These are phyloP conservation scores for Podospora comata DNA, from an alignment of 495 filamentous ascomycete species.

Conservation along the genomic window DNA sequence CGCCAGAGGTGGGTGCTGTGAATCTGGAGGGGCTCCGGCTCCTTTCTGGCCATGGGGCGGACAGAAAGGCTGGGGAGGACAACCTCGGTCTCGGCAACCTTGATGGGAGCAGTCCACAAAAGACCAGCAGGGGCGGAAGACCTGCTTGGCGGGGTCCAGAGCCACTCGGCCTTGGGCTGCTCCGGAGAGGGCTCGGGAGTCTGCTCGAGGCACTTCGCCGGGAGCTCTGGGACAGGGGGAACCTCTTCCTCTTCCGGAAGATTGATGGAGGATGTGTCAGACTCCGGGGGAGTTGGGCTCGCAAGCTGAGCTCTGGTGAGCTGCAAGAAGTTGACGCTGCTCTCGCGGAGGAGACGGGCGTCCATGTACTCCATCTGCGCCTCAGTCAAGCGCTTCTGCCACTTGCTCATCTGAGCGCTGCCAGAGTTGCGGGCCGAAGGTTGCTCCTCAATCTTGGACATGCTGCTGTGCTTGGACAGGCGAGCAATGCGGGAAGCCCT, in stretches of 20 bases:
- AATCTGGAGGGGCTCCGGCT: constrained; percentile 31
- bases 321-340: constrained; percentile 40
- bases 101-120: constrained; percentile 19
- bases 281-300: constrained; percentile 52
- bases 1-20: constrained; percentile 42
- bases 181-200: constrained; percentile 7
- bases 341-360: constrained; percentile 36
- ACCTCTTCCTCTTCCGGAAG: constrained; percentile 24
- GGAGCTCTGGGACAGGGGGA: constrained; percentile 24
- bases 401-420: constrained; percentile 26
- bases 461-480: constrained; percentile 31
- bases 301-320: constrained; percentile 41
- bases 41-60: constrained; percentile 36
- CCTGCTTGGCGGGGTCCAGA: constrained; percentile 27
- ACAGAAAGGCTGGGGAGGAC: constrained; percentile 31
- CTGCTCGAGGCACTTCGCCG: constrained; percentile 22
- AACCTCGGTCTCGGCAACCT: constrained; percentile 16
- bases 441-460: constrained; percentile 22
- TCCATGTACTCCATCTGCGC: constrained; percentile 46
- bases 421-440: constrained; percentile 18
- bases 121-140: constrained; percentile 7
- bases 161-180: constrained; percentile 5
- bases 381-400: constrained; percentile 38
- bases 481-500: constrained; percentile 35
- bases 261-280: constrained; percentile 30